Percentiles rank a stretch among this genome's conserved stretches.
Evolutionary conservation across 1,139 yeast species (phyloP).

Genomic region (Kurtzmaniella quercitrusa): DNA sequence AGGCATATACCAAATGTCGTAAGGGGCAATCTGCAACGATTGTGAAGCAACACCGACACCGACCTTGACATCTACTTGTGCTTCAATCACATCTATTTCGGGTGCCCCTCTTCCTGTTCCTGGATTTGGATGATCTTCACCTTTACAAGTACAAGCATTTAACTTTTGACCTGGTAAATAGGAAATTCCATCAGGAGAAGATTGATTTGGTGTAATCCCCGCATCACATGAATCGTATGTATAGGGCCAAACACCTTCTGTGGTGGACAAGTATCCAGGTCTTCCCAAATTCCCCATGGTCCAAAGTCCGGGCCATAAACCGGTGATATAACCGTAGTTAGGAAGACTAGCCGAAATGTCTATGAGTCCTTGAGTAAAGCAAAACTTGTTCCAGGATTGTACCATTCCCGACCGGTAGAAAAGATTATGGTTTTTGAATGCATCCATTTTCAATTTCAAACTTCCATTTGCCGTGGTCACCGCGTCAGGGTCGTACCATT

Average conservation of each 20-base stretch:
- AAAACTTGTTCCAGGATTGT: conserved; percentile 26
- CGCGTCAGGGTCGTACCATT: conserved; percentile 32
- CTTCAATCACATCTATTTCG: conserved; percentile 28
- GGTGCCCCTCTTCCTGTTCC: conserved; percentile 30
- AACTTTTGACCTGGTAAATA: conserved; percentile 27
- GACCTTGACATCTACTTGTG: conserved; percentile 15
- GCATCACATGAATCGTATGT: conserved; percentile 29
- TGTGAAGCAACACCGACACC: conserved; percentile 24
- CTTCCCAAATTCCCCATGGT: conserved; percentile 29
- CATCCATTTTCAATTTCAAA: conserved; percentile 23
- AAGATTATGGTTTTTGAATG: conserved; percentile 23
- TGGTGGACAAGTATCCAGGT: conserved; percentile 24
- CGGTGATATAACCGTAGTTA: conserved; percentile 24
- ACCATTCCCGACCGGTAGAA: conserved; percentile 30
- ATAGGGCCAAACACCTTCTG: conserved; percentile 31
- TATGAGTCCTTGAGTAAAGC: conserved; percentile 25
- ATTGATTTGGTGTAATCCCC: conserved; percentile 29
- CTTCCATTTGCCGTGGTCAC: conserved; percentile 27
- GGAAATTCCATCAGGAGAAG: conserved; percentile 28
- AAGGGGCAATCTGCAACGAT: conserved; percentile 26
- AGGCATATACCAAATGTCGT: conserved; percentile 27
- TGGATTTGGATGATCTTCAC: conserved; percentile 24
- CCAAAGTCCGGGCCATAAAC: conserved; percentile 32
- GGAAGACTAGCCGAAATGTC: conserved; percentile 23
- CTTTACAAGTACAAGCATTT: conserved; percentile 22